Percentiles rank a stretch among this genome's conserved stretches.
These are phyloP conservation scores for Acanthamoeba healyi DNA, from an alignment of 208 protist species.

Conservation along the genomic window DNA sequence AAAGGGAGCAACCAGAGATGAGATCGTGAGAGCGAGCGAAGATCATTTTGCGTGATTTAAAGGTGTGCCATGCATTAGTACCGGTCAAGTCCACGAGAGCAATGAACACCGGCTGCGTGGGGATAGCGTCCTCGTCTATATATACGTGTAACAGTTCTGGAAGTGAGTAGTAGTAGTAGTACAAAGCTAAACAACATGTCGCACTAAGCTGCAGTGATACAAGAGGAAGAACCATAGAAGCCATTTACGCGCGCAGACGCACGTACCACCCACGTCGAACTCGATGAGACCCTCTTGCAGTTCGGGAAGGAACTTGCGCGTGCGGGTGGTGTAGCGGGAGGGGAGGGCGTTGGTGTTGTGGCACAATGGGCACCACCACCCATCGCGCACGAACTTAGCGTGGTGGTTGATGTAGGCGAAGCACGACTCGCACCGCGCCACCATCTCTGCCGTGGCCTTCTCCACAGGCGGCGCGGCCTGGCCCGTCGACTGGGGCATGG, in stretches of 20 bases:
- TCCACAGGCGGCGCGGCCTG: background rate
- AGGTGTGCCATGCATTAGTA: too few relatives aligned
- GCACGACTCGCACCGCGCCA: slow-evolving; percentile 66
- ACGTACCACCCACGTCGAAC: slow-evolving; percentile 51
- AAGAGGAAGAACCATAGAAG: too few relatives aligned
- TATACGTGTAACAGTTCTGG: too few relatives aligned
- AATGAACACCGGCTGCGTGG: slow-evolving; percentile 52
- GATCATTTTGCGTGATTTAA: too few relatives aligned
- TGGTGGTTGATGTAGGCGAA: slow-evolving; percentile 75
- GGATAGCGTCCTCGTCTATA: background rate
- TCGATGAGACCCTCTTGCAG: slow-evolving; percentile 54
- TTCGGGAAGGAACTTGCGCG: slow-evolving; percentile 47
- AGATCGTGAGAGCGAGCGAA: too few relatives aligned
- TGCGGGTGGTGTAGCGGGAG: slow-evolving; percentile 62
- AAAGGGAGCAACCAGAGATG: background rate
- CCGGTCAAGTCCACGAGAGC: slow-evolving; percentile 60
- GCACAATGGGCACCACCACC: slow-evolving; percentile 69
- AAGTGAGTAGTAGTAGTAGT: too few relatives aligned
- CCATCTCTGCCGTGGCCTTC: background rate
- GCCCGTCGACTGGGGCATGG: background rate
- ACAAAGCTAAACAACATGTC: too few relatives aligned
- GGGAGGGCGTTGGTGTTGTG: slow-evolving; percentile 45
- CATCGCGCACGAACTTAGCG: slow-evolving; percentile 43
- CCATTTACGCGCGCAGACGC: background rate
- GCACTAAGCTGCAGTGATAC: too few relatives aligned